Base-by-base conservation (phyloP, 768 basidiomycete genomes). In the Nevesoporus exiguus region DNA sequence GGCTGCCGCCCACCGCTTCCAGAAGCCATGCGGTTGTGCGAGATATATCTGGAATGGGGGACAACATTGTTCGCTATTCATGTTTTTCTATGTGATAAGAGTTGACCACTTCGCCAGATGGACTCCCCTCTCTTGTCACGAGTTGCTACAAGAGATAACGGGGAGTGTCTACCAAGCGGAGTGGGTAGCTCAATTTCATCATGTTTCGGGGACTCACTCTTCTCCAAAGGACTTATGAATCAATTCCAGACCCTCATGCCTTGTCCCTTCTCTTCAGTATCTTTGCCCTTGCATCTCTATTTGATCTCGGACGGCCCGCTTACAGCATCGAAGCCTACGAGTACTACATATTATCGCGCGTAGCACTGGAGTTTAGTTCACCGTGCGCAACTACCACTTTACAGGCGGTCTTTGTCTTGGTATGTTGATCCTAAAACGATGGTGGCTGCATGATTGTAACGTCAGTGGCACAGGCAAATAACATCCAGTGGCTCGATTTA, bases 41-140 rank as follows among this genome's bases (percentile, higher is more conserved):
- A 88, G 37, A 69, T 83, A 30, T 90, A 88, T 65, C 70, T 88
- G 36, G 81, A 85, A 51, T 77, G 81, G 65, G 85, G 81, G 13
- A 73, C 77, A 61, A 81, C 74, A 66, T 62, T 84, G 84, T 86
- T 59, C 63, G 81, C 71, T 17, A 47, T 31, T 33, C 33, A 33
- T 52, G 9, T 25, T 21, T 31, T 47, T 14, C 11, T 29, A 7
- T 22, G 13, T 21, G 6, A n/a, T 30, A n/a, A 14, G 37, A 22
- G 15, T 10, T 52, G 55, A 37, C 51, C 21, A 27, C 21, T 45
- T 34, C 29, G 8, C 27, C 45, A 88, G 86, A 53, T 82, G 81
- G 70, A 72, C 74, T 14, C 75, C 84, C 7, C 56, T 88, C 17
- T 74, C 79, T 5, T 78, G 78, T 36, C 67, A 68, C 17, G 81